Conservation (phyloP, 2,329 filamentous ascomycete species). For the Ampelomyces quisqualis region DNA sequence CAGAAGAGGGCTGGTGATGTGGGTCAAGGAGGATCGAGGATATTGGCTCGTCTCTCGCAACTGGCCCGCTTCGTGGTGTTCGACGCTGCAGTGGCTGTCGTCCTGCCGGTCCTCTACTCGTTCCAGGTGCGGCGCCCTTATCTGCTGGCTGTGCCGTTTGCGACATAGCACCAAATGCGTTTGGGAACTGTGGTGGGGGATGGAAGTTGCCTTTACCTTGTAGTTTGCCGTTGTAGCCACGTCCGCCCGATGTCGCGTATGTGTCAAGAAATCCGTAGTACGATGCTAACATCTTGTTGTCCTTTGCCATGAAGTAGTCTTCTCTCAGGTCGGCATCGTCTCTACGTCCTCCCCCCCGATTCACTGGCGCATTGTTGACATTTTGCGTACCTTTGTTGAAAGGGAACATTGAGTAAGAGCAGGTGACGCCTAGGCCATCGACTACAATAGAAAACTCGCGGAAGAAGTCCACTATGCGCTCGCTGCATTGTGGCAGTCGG, state of each 20-base stretch:
- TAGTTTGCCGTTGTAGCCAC: slow-evolving; percentile 42
- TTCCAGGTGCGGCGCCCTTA: slow-evolving; percentile 22
- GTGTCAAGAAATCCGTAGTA: slow-evolving; percentile 95
- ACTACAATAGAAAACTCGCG: slow-evolving; percentile 97
- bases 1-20: slow-evolving; percentile 67
- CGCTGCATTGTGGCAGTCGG: slow-evolving; percentile 82
- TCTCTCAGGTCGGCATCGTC: slow-evolving; percentile 68
- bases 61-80: slow-evolving; percentile 23
- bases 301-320: slow-evolving; percentile 92
- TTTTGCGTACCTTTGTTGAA: slow-evolving; percentile 76
- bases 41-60: slow-evolving; percentile 58
- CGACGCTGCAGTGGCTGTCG: slow-evolving; percentile 30
- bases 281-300: slow-evolving; percentile 97
- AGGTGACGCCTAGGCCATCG: slow-evolving; percentile 92
- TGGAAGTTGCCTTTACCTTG: slow-evolving; percentile 62
- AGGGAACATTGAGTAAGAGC: slow-evolving; percentile 95
- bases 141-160: slow-evolving; percentile 56
- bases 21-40: slow-evolving; percentile 73
- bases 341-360: slow-evolving; percentile 39
- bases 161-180: slow-evolving; percentile 53
- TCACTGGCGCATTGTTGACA: slow-evolving; percentile 50
- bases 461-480: slow-evolving; percentile 96
- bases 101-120: slow-evolving; percentile 28
- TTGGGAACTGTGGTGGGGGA: slow-evolving; percentile 73
- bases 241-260: slow-evolving; percentile 57